phyloP scores from a whole-genome alignment of 2,329 filamentous ascomycete species.

The Exophiala mesophila region DNA sequence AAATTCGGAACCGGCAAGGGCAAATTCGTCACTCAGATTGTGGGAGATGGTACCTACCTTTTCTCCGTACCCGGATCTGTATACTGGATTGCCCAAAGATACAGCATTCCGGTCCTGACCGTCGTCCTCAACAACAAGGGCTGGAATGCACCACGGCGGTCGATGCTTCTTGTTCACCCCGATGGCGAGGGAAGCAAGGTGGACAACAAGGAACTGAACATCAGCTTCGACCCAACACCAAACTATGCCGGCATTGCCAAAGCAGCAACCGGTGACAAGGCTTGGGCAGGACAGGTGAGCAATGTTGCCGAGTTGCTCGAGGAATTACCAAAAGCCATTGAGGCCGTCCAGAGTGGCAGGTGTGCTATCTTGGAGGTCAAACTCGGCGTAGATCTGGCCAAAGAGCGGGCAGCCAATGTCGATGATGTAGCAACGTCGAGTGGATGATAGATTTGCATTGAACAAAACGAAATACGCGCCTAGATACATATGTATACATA shows the following conservation, averaged over 20 bases:
- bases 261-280: slow-evolving; percentile 57
- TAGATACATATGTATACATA: too few relatives aligned
- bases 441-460: too few relatives aligned
- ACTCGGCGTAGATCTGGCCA: slow-evolving; percentile 10
- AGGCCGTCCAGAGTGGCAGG: slow-evolving; percentile 52
- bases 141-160: slow-evolving; percentile 62
- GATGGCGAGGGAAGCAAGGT: slow-evolving; percentile 58
- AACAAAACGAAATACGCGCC: too few relatives aligned
- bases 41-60: slow-evolving; percentile 64
- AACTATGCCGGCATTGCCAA: slow-evolving; percentile 65
- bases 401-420: neutral
- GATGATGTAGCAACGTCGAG: slow-evolving; percentile 3
- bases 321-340: slow-evolving; percentile 54
- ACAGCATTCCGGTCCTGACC: slow-evolving; percentile 61
- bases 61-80: slow-evolving; percentile 62
- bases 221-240: slow-evolving; percentile 60
- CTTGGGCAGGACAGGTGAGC: slow-evolving; percentile 55
- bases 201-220: slow-evolving; percentile 61
- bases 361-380: slow-evolving; percentile 57
- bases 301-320: slow-evolving; percentile 52
- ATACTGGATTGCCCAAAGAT: slow-evolving; percentile 64
- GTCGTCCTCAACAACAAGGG: slow-evolving; percentile 67
- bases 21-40: slow-evolving; percentile 59
- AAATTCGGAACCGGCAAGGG: slow-evolving; percentile 40
- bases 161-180: slow-evolving; percentile 61